These are phyloP conservation scores for Arabidopsis lyrata DNA, from an alignment of 441 rosid genomes.

Conservation along the genomic window DNA sequence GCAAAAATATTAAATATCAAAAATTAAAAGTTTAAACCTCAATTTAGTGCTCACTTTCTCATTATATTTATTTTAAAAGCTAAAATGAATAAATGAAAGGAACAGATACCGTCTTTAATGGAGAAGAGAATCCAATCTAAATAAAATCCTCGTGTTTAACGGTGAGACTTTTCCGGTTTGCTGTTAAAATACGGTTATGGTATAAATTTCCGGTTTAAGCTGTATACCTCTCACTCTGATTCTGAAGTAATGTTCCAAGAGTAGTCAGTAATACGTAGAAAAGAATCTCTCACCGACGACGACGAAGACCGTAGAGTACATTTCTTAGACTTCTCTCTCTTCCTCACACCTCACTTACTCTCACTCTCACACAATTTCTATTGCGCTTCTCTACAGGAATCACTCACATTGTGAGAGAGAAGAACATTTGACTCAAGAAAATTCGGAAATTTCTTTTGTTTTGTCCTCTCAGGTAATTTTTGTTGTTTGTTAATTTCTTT, in stretches of 20 bases:
- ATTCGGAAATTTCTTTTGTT: background rate
- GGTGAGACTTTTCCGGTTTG: constrained; percentile 27
- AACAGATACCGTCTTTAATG: constrained; percentile 15
- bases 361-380: constrained; percentile 19
- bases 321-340: constrained; percentile 7
- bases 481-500: constrained; percentile 1
- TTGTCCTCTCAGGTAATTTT: constrained; percentile 36
- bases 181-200: constrained; percentile 16
- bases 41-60: too few species aligned
- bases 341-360: background rate
- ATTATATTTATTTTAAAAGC: too few species aligned
- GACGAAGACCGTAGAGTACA: constrained; percentile 6
- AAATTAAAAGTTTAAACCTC: too few species aligned
- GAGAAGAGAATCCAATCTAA: constrained; percentile 32
- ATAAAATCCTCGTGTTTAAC: constrained; percentile 36
- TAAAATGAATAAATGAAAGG: background rate
- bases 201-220: constrained; percentile 33
- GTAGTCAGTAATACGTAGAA: constrained; percentile 24
- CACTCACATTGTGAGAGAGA: background rate
- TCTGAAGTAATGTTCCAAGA: background rate
- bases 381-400: constrained; percentile 14
- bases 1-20: too few species aligned
- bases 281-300: constrained; percentile 36
- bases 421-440: constrained; percentile 5
- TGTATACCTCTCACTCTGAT: background rate